Evolutionary conservation across 768 basidiomycete genomes (phyloP), one percentile per base, ranked within the genome.

Genomic region (Xerocomellus dryophilus): DNA sequence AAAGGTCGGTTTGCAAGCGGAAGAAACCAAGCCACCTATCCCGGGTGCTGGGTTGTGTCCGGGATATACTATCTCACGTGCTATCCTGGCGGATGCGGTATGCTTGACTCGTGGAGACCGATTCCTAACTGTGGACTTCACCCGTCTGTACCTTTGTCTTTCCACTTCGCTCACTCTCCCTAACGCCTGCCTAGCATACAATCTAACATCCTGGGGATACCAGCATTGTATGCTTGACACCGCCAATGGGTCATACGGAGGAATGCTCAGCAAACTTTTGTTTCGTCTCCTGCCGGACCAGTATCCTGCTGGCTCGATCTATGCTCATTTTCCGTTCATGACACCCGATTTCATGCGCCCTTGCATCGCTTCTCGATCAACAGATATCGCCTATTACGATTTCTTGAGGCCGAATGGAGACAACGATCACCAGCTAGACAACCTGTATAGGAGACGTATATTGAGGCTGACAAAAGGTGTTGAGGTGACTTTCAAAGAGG

Each of bases 281-380:
- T 86, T 87, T 77, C 78, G 81, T 44, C 82, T 81, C 18, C 73
- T 93, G 29, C 90, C 90, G 1, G 71, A 83, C 20, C 76, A 86
- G 57, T 93, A 87, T 68, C 80, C 82, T 11, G 71, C 76, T 21
- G 77, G 80, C 15, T 86, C 84, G 11, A 77, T 78, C 3, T 89
- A 90, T 61, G 88, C 82, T 2, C 84, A 87, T 64, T 93, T 93
- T 79, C 90, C 92, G 10, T 87, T 94, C 78, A 64, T 87, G 62
- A 81, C 80, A 5, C 90, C 90, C 5, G 53, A 61, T 23, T 71
- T 65, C 50, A 66, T 31, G 63, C 64, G 17, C 70, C 58, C 52
- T 78, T 84, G 76, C 65, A 77, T 87, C 54, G 53, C 53, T 42
- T 64, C 73, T 44, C 66, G 66, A 46, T 66, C 53, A 48, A 60